A percentile compares a stretch with the other conserved stretches of the same genome.
These are phyloP conservation scores for Vigna radiata DNA, from an alignment of 306 rosid species.

Conservation along the genomic window DNA sequence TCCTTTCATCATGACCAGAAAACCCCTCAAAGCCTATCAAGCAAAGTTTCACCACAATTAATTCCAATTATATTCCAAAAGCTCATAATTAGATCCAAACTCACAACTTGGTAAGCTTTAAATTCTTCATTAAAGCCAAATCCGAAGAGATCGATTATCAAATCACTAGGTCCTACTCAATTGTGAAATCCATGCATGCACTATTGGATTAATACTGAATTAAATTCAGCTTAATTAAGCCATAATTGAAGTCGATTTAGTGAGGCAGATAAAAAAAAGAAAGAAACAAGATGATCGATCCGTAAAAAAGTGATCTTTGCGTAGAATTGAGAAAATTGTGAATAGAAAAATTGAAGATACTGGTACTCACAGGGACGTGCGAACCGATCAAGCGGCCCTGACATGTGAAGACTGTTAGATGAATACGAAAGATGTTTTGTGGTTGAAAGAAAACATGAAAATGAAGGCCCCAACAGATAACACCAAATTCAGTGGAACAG, in stretches of 20 bases:
- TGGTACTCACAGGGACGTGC: conserved; percentile 82
- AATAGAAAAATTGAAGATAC: no score
- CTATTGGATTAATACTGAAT: background rate
- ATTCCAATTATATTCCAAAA: background rate
- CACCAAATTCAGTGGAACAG: conserved; percentile 13
- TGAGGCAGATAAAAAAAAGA: conserved; percentile 20
- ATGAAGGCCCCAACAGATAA: background rate
- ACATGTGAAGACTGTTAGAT: conserved; percentile 54
- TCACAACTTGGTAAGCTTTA: background rate
- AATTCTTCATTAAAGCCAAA: background rate
- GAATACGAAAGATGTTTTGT: background rate
- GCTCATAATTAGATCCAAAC: conserved; percentile 16
- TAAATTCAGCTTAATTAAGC: conserved; percentile 39
- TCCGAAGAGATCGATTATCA: background rate
- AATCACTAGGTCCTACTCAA: background rate
- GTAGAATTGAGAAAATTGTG: conserved; percentile 1
- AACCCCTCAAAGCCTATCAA: conserved; percentile 80
- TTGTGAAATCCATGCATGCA: conserved; percentile 17
- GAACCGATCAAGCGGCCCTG: conserved; percentile 86
- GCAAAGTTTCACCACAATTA: conserved; percentile 9
- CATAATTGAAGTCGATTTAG: conserved; percentile 14
- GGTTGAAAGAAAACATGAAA: conserved; percentile 42
- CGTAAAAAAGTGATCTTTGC: background rate
- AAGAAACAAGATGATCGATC: conserved; percentile 9
- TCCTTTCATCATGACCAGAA: conserved; percentile 70